Conservation (phyloP, 306 rosid genomes). For the Dryas octopetala region DNA sequence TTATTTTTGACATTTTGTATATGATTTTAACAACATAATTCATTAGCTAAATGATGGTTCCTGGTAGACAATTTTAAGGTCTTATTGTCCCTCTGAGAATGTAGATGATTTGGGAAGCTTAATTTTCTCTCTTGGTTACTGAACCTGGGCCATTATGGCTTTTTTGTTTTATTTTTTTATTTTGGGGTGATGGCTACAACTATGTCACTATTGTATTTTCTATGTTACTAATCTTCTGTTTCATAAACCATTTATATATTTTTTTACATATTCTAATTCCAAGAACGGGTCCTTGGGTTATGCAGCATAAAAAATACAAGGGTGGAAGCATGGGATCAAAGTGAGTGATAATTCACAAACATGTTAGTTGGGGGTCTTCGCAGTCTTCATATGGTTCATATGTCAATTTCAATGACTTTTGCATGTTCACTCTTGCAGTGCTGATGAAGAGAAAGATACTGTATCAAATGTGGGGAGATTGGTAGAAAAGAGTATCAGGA, state of each 20-base stretch:
- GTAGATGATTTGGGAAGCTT: neutral
- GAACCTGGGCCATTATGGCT: neutral
- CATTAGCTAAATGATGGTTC: neutral
- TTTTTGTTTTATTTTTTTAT: neutral
- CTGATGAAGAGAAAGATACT: conserved; percentile 17
- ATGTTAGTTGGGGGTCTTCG: conserved; percentile 17
- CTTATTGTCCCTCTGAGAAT: neutral
- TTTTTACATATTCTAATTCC: conserved; percentile 15
- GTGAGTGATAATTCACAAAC: conserved; percentile 49
- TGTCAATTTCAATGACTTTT: conserved; percentile 23
- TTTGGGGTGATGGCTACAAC: neutral
- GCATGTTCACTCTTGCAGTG: conserved; percentile 39
- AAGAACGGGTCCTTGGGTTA: conserved; percentile 36
- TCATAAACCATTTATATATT: conserved; percentile 11
- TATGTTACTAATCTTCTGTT: neutral
- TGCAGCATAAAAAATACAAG: conserved; percentile 44
- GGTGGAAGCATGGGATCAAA: conserved; percentile 35
- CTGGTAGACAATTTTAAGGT: no score
- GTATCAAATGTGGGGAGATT: conserved; percentile 20
- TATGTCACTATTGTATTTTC: neutral
- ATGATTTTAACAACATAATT: no score
- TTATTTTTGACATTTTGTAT: no score
- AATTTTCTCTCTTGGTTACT: neutral
- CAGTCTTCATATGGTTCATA: conserved; percentile 4
- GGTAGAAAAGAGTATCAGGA: conserved; percentile 26